phyloP scores from a whole-genome alignment of 2,329 filamentous ascomycete species.

The Paecilomyces fulvus region DNA sequence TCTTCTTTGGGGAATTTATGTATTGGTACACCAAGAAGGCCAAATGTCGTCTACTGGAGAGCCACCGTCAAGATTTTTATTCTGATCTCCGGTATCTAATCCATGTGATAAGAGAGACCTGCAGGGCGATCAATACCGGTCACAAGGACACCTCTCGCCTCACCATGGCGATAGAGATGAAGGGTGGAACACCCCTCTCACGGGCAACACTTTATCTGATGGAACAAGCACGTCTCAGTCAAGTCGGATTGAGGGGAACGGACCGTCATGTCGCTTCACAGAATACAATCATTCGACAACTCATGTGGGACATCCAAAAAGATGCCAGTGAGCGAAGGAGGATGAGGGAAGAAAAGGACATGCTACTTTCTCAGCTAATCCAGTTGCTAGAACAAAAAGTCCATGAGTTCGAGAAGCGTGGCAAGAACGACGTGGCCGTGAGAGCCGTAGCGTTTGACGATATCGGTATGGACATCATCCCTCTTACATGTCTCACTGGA shows the following conservation, averaged over 20 bases:
- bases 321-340: conserved; percentile 20
- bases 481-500: not conserved
- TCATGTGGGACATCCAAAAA: conserved; percentile 31
- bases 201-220: conserved; percentile 15
- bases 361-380: conserved; percentile 19
- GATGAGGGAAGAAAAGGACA: conserved; percentile 16
- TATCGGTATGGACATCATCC: not conserved
- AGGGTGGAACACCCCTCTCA: conserved; percentile 8
- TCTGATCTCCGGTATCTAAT: conserved; percentile 25
- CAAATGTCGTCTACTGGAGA: conserved; percentile 26
- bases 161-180: conserved; percentile 14
- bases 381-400: not conserved
- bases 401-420: not conserved
- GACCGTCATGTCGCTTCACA: conserved; percentile 25
- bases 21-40: conserved; percentile 28
- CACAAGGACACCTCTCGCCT: conserved; percentile 8
- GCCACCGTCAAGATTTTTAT: conserved; percentile 27
- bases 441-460: not conserved
- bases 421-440: not conserved
- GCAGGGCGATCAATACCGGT: conserved; percentile 11
- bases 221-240: conserved; percentile 23
- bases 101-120: conserved; percentile 19
- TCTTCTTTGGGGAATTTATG: conserved; percentile 30
- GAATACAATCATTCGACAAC: conserved; percentile 25
- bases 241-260: conserved; percentile 22